These are phyloP conservation scores for Rhododendron molle DNA, from an alignment of 148 eudicot species.

Conservation along the genomic window DNA sequence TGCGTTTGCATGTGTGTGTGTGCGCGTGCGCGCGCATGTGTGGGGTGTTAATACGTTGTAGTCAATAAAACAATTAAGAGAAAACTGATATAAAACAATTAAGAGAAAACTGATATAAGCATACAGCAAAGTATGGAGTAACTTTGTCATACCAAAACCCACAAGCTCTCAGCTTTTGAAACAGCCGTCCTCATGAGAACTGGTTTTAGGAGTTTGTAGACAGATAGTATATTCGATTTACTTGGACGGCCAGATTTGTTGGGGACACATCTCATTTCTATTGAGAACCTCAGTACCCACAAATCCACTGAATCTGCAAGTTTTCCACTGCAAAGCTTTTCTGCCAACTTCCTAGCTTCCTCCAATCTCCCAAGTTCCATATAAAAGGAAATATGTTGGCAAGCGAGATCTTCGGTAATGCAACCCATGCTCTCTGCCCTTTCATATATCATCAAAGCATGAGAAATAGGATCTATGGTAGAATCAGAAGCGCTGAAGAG, in stretches of 20 bases:
- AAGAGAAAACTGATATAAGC: not conserved
- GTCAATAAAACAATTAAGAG: not conserved
- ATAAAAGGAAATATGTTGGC: constrained; percentile 46
- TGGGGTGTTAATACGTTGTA: too few relatives aligned
- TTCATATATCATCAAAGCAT: constrained; percentile 41
- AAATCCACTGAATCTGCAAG: constrained; percentile 47
- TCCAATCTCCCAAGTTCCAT: constrained; percentile 44
- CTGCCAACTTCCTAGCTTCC: constrained; percentile 60
- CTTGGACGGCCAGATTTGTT: constrained; percentile 23
- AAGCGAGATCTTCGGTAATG: constrained; percentile 69
- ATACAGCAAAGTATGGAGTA: not conserved
- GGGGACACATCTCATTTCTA: constrained; percentile 43
- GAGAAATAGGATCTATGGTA: constrained; percentile 35
- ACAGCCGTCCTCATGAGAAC: constrained; percentile 38
- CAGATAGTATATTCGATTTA: constrained; percentile 35
- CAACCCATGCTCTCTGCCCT: constrained; percentile 63
- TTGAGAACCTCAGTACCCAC: constrained; percentile 65
- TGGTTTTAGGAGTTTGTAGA: constrained; percentile 40
- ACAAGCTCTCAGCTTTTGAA: constrained; percentile 54
- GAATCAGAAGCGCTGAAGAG: constrained; percentile 13
- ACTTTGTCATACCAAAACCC: constrained; percentile 68
- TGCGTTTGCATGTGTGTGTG: not conserved
- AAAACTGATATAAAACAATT: not conserved
- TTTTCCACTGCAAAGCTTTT: constrained; percentile 52
- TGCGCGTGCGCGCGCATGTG: too few relatives aligned